Base-by-base conservation (phyloP, 78 protist species). In the Tieghemostelium lacteum region DNA sequence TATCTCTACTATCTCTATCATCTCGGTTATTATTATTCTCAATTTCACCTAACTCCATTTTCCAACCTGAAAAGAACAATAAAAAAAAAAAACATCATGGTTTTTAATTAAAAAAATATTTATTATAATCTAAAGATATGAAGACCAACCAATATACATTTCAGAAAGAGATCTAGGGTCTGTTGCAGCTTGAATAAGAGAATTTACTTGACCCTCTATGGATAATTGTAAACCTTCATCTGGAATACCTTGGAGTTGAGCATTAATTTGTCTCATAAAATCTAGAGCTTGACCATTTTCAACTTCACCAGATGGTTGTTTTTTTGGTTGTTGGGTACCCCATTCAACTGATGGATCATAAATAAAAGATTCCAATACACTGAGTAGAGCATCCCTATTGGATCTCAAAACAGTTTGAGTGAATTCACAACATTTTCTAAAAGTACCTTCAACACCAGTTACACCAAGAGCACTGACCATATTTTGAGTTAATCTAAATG, bases 401-500 rank as follows among this genome's bases (percentile, higher is more conserved):
- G 19, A 29, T 54, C 97, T 63, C 57, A 97, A 22, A 31, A 94
- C 74, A 16, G 75, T n/a, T 42, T 97, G 45, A 39, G 98, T 85
- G 10, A 87, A 17, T 69, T 98, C 98, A 5, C 93, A 94, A 69
- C n/a, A 24, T 34, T 12, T 58, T 33, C 96, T 87, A 37, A 74
- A 93, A 20, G 49, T 64, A 10, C 99, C 98, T 36, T 91, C 96
- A 54, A 50, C 54, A 22, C 98, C 98, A 4, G 64, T 10, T 6
- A 94, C 62, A 20, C 99, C 99, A 36, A 97, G 24, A 1, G 95
- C 98, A 73, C 97, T 98, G 24, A 95, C 86, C 92, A 98, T 75
- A 91, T 98, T 97, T 37, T 63, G 95, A 16, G 99, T 98, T 40
- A 98, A 86, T 16, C 99, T 87, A 94, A 97, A 98, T 28, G 98